Evolutionary conservation across 2,329 filamentous ascomycete species (phyloP).

Genomic region (Talaromyces albobiverticillius): DNA sequence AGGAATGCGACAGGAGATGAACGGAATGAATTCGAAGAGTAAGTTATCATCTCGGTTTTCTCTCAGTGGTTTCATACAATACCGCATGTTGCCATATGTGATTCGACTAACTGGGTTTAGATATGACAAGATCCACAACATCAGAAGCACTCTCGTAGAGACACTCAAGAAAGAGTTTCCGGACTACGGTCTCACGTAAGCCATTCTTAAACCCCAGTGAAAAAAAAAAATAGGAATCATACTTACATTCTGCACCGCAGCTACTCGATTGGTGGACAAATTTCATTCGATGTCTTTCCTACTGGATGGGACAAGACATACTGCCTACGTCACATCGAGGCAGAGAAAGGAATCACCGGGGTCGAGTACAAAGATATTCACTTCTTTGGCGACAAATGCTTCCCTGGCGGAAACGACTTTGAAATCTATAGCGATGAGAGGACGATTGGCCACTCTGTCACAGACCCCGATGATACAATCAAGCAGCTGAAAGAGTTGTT

Average conservation of each 20-base stretch:
- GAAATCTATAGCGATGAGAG: conserved; percentile 84
- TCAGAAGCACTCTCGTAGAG: conserved; percentile 73
- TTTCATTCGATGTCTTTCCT: conserved; percentile 98
- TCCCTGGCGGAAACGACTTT: conserved; percentile 87
- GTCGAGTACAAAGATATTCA: conserved; percentile 78
- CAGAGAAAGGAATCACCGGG: conserved; percentile 66
- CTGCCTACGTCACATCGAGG: conserved; percentile 83
- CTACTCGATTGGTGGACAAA: conserved; percentile 93
- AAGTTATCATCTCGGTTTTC: conserved; percentile 20
- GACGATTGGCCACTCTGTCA: conserved; percentile 82
- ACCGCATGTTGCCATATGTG: no score
- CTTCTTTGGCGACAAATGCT: conserved; percentile 98
- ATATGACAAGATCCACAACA: conserved; percentile 74
- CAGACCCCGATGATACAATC: conserved; percentile 77
- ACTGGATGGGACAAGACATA: conserved; percentile 98
- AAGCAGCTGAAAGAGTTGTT: conserved; percentile 79
- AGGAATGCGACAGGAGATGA: conserved; percentile 81
- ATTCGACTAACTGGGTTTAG: conserved; percentile 23
- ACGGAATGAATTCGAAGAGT: conserved; percentile 73
- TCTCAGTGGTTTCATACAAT: background rate
- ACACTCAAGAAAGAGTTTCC: conserved; percentile 77
- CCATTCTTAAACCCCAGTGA: conserved; percentile 19
- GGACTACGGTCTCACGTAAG: conserved; percentile 79
- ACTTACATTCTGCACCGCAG: conserved; percentile 40
- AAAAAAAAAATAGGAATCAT: background rate